Percentiles rank a stretch among this genome's conserved stretches.
Evolutionary conservation across 75 land plant genomes (phyloP).

Genomic region (Pseudotsuga menziesii): DNA sequence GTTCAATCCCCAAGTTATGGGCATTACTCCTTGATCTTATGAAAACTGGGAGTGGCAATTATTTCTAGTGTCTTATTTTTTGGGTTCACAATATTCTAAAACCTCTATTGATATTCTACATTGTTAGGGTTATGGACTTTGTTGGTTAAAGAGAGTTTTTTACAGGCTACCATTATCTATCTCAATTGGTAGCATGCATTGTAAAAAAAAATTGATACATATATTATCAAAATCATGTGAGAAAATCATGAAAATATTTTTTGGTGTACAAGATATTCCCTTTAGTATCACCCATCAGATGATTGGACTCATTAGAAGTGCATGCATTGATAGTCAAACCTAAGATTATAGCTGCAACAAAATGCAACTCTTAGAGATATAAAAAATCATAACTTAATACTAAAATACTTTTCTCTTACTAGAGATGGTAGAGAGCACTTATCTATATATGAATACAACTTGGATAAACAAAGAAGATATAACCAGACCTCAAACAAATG

Average conservation of each 20-base stretch:
- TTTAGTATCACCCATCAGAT: slow-evolving; percentile 56
- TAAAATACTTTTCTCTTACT: background rate
- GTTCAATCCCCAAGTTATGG: too few relatives aligned
- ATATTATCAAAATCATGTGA: too few relatives aligned
- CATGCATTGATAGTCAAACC: slow-evolving; percentile 81
- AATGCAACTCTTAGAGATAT: slow-evolving; percentile 6
- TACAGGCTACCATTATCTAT: too few relatives aligned
- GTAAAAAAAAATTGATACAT: too few relatives aligned
- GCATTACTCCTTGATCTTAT: too few relatives aligned
- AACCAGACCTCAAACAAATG: background rate
- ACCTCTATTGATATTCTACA: too few relatives aligned
- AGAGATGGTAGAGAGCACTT: background rate
- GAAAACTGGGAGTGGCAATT: too few relatives aligned
- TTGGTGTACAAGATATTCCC: slow-evolving; percentile 79
- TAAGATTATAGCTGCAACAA: slow-evolving; percentile 14
- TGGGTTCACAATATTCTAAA: too few relatives aligned
- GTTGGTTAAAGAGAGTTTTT: too few relatives aligned
- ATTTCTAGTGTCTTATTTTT: too few relatives aligned
- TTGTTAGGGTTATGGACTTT: too few relatives aligned
- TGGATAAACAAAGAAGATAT: background rate
- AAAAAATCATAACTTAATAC: background rate
- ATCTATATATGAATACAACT: background rate
- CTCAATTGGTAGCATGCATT: too few relatives aligned
- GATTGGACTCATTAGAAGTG: slow-evolving; percentile 55
- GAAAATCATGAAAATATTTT: slow-evolving; percentile 79